A percentile compares a stretch with the other conserved stretches of the same genome.
phyloP scores from a whole-genome alignment of 139 green algal genomes.

The Coelastrella sp. region DNA sequence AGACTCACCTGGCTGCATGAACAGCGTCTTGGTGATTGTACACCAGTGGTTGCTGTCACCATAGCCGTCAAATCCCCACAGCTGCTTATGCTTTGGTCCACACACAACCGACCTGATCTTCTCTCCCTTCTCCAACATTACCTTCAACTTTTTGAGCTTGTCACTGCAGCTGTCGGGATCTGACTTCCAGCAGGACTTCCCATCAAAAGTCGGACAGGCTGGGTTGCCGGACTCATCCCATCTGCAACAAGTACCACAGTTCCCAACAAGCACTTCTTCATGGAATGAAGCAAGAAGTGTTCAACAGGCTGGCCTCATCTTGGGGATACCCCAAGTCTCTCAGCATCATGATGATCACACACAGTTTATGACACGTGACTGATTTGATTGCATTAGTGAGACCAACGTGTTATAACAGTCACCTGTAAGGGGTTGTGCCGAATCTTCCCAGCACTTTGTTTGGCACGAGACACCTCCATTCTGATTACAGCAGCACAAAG shows the following conservation, averaged over 20 bases:
- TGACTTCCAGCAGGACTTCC: slow-evolving; percentile 17
- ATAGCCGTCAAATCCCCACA: slow-evolving; percentile 12
- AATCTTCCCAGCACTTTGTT: slow-evolving; percentile 26
- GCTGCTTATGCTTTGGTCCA: neutral
- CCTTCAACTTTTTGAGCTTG: slow-evolving; percentile 5
- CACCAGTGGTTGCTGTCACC: neutral
- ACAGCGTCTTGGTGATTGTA: neutral
- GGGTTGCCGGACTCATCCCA: slow-evolving; percentile 15
- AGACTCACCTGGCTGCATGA: slow-evolving; percentile 14
- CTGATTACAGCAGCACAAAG: neutral
- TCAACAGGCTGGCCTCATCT: too few relatives aligned
- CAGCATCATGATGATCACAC: too few relatives aligned
- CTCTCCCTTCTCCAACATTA: neutral
- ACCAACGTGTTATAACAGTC: neutral
- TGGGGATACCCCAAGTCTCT: too few relatives aligned
- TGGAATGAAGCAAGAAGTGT: too few relatives aligned
- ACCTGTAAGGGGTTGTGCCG: slow-evolving; percentile 18
- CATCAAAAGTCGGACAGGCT: slow-evolving; percentile 2
- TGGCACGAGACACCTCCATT: slow-evolving; percentile 6
- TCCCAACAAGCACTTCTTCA: neutral
- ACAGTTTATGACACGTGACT: too few relatives aligned
- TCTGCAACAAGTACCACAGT: neutral
- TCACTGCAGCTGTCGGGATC: neutral
- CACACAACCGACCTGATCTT: neutral
- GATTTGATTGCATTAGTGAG: neutral